These are phyloP conservation scores for Boletellus ananas DNA, from an alignment of 768 basidiomycete species.

Conservation along the genomic window DNA sequence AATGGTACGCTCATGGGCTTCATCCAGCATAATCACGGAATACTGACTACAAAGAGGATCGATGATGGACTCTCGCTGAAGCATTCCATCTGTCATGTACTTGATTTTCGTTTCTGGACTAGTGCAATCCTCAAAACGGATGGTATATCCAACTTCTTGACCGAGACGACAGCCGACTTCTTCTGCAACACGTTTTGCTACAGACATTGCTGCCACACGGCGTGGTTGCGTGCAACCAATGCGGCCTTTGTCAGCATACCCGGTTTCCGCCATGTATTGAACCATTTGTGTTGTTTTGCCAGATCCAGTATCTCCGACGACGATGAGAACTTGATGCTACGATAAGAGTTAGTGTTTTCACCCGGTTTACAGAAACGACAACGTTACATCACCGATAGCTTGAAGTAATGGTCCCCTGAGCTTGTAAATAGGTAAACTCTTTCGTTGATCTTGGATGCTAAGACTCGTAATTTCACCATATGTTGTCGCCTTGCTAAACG, in stretches of 20 bases:
- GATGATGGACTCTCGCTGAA: constrained; percentile 93
- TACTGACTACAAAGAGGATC: constrained; percentile 93
- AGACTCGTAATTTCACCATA: constrained; percentile 90
- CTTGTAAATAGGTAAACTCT: constrained; percentile 91
- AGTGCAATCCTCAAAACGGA: constrained; percentile 99
- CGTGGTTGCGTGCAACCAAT: constrained; percentile 99
- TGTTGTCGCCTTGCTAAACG: constrained; percentile 93
- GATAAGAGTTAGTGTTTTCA: constrained; percentile 14
- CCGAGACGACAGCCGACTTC: constrained; percentile 97
- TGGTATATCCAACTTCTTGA: constrained; percentile 97
- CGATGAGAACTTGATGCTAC: constrained; percentile 87
- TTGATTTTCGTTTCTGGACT: constrained; percentile 99
- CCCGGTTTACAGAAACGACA: neutral
- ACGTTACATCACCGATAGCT: constrained; percentile 81
- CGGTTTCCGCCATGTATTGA: constrained; percentile 94
- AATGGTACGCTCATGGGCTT: constrained; percentile 98
- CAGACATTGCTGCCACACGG: constrained; percentile 99
- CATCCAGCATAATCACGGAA: constrained; percentile 96
- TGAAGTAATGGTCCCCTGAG: constrained; percentile 85
- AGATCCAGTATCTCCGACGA: constrained; percentile 97
- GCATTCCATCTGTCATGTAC: constrained; percentile 99
- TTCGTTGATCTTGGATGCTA: constrained; percentile 92
- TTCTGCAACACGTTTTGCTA: constrained; percentile 97
- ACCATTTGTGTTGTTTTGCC: constrained; percentile 99
- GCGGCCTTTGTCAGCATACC: constrained; percentile 83